Base-by-base conservation (phyloP, 2,329 filamentous ascomycete genomes). In the Zasmidium angulare region DNA sequence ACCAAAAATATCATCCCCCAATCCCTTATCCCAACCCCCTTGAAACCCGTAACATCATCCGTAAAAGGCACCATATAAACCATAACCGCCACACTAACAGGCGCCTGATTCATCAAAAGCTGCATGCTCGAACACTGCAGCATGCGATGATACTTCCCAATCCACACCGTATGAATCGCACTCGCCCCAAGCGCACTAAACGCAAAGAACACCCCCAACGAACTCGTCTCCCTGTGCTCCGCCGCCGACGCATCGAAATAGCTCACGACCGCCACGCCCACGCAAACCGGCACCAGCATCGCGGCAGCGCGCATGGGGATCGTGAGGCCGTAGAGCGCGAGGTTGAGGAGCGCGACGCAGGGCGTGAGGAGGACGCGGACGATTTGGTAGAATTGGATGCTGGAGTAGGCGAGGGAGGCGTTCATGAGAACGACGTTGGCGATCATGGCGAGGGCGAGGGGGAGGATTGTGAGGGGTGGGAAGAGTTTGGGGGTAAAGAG, bases 351-450 rank as follows among this genome's bases (percentile, higher is more conserved):
- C 3, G 86, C 86, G 20, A 88, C 86, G 47, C 79, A 81, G 2
- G 87, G 87, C 0, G 87, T 89, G 24, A 89, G 79, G 12, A 89
- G 77, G 59, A 89, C 87, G 22, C 86, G 83, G 3, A 85, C 86
- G 51, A 89, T 82, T 72, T 90, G 87, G 72, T 89, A 89, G 71
- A 89, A 89, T 46, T 86, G 86, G 46, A 89, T 84, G 53, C 83
- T 83, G 21, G 86, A 89, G 71, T 84, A 88, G 26, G 86, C 86
- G 47, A 90, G 78, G 1, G 85, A 88, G 6, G 89, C 75, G 68
- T 89, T 89, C 10, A 86, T 86, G 10, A 89, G 78, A 63, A 89
- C 85, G 69, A 89, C 86, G 72, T 89, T 89, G 60, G 87, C 78
- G 53, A 84, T 82, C 86, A 90, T 89, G 68, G 85, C 82, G 26